Conservation (phyloP, 2,329 filamentous ascomycete species). For the Paradendryphiella salina region DNA sequence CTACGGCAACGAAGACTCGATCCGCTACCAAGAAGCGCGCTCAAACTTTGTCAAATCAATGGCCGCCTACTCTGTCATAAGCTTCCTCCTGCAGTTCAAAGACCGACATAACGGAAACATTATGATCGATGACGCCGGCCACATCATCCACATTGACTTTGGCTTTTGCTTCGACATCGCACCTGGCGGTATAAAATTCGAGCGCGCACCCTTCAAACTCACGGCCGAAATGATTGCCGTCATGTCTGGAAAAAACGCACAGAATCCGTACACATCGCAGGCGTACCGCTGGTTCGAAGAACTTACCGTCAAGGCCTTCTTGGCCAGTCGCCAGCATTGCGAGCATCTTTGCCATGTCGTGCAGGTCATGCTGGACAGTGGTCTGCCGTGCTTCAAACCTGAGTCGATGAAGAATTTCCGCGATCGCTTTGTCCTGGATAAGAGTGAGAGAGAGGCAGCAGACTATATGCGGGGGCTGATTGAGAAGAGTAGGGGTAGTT, state of each 20-base stretch:
- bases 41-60: slow-evolving; percentile 99
- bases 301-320: slow-evolving; percentile 91
- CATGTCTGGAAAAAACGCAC: slow-evolving; percentile 71
- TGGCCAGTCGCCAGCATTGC: slow-evolving; percentile 81
- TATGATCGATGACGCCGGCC: slow-evolving; percentile 80
- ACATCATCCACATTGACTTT: slow-evolving; percentile 90
- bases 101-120: slow-evolving; percentile 89
- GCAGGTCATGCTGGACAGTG: slow-evolving; percentile 91
- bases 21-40: slow-evolving; percentile 91
- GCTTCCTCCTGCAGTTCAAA: slow-evolving; percentile 97
- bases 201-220: slow-evolving; percentile 97
- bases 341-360: slow-evolving; percentile 91
- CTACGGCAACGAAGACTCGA: slow-evolving; percentile 94
- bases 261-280: slow-evolving; percentile 68
- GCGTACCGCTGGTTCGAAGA: slow-evolving; percentile 96
- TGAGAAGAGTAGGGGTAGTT: slow-evolving; percentile 85
- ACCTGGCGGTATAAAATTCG: slow-evolving; percentile 94
- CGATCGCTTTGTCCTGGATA: slow-evolving; percentile 90
- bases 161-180: slow-evolving; percentile 99
- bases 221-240: slow-evolving; percentile 98
- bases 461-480: slow-evolving; percentile 91
- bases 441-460: slow-evolving; percentile 87
- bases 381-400: slow-evolving; percentile 95
- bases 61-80: slow-evolving; percentile 97
- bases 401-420: slow-evolving; percentile 91